Base-by-base conservation (phyloP, 768 basidiomycete species). In the Rhodotorula taiwanensis region DNA sequence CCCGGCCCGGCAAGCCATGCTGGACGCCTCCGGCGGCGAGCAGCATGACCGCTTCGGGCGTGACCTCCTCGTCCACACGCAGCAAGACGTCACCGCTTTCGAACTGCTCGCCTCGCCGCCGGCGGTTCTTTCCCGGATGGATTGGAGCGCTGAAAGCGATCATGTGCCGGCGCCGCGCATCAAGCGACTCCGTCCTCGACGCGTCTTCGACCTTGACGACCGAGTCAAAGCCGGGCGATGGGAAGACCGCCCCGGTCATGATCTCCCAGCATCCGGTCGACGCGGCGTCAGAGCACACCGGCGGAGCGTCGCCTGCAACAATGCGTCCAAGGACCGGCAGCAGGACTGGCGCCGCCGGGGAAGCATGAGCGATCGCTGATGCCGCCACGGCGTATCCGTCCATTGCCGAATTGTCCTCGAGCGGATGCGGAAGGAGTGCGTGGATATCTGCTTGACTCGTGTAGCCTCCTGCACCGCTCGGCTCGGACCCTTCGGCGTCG, bases 221-320 rank as follows among this genome's bases (percentile, higher is more conserved):
- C n/a, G 55, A 45, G 36, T 49, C 55, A 45, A 49, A 57, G 2
- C 8, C 36, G 0, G 39, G 34, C 8, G 34, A 27, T 0, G 55
- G 55, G 36, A 57, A 57, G 47, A 57, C 55, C 18, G 55, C 45
- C 25, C 55, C 55, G 3, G 55, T 57, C 55, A 57, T 57, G 36
- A 57, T 41, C 33, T 57, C 55, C 55, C 55, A 57, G 47, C 55
- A 57, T 1, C 55, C 55, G 7, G n/a, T 41, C 0, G 45, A 45
- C 10, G 25, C 27, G 55, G 39, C 34, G 4, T 18, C 14, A 5
- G 3, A 1, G 25, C 18, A 13, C 5, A 34, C 11, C 3, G 55
- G 36, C 10, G 34, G 33, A 2, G 55, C 21, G 36, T 57, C 55
- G 30, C 55, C 55, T 2, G 55, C 55, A 20, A 48, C 47, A 30